A percentile compares a stretch with the other conserved stretches of the same genome.
Conservation (phyloP, 2,329 filamentous ascomycete genomes). For the Fusarium sp. region DNA sequence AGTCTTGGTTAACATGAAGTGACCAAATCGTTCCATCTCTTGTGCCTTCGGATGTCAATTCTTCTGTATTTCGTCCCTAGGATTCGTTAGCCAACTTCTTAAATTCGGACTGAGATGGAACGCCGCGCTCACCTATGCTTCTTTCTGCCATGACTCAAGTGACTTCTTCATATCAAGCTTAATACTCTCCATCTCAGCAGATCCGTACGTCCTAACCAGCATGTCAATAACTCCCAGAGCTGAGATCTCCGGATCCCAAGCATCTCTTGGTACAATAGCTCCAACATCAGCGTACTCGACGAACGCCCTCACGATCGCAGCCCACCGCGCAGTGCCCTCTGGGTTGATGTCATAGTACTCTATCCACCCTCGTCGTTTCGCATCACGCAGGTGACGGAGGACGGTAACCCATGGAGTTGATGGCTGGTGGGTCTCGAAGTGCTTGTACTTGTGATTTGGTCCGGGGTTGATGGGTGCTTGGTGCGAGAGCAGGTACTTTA, state of each 20-base stretch:
- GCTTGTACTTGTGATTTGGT: constrained; percentile 12
- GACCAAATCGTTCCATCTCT: too few relatives aligned
- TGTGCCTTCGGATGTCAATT: too few relatives aligned
- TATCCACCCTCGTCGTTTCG: constrained; percentile 12
- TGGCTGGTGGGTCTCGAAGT: constrained; percentile 4
- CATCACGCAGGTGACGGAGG: constrained; percentile 16
- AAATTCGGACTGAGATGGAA: not conserved
- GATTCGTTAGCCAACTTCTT: not conserved
- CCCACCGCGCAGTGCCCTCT: constrained; percentile 10
- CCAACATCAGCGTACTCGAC: not conserved
- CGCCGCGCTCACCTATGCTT: too few relatives aligned
- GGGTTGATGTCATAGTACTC: constrained; percentile 8
- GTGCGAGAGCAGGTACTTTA: constrained; percentile 5
- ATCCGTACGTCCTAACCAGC: constrained; percentile 8
- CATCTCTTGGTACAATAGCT: constrained; percentile 3
- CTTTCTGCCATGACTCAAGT: too few relatives aligned
- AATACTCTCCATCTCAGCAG: not conserved
- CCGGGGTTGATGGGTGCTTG: not conserved
- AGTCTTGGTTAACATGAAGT: too few relatives aligned
- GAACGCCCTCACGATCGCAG: not conserved
- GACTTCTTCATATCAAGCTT: not conserved
- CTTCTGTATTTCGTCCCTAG: too few relatives aligned
- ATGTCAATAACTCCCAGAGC: constrained; percentile 2
- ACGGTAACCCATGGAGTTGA: constrained; percentile 1
- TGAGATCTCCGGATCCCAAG: constrained; percentile 13